Conservation (phyloP, 495 filamentous ascomycete species). For the Rhizodiscina lignyota region DNA sequence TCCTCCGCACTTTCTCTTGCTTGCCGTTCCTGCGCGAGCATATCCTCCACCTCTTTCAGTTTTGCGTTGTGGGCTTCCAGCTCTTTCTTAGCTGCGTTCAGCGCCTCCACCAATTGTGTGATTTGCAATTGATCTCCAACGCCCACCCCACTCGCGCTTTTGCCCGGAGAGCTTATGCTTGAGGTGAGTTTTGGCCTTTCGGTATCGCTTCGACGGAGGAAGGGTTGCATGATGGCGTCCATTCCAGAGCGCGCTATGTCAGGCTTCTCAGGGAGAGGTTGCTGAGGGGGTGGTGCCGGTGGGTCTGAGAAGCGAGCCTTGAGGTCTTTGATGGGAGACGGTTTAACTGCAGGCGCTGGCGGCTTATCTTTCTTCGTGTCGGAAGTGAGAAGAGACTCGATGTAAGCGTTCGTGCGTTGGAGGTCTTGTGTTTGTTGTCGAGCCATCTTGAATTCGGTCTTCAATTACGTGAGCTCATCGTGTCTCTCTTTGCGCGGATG, state of each 20-base stretch:
- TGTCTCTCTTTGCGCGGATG: conserved; percentile 7
- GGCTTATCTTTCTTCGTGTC: conserved; percentile 48
- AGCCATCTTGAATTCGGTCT: conserved; percentile 80
- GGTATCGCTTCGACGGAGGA: conserved; percentile 57
- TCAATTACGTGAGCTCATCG: conserved; percentile 4
- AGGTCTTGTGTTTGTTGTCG: conserved; percentile 77
- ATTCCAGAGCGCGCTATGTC: conserved; percentile 37
- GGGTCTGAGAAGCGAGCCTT: conserved; percentile 71
- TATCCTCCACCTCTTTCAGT: conserved; percentile 65
- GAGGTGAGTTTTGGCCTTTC: conserved; percentile 47
- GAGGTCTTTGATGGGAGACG: conserved; percentile 30
- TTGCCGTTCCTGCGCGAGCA: conserved; percentile 59
- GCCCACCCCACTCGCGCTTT: conserved; percentile 1
- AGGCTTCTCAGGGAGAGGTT: conserved; percentile 80
- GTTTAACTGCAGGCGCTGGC: conserved; percentile 9
- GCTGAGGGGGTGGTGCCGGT: conserved; percentile 79
- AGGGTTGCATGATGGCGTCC: conserved; percentile 30
- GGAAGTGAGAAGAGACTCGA: conserved; percentile 55
- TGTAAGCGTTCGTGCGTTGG: conserved; percentile 60
- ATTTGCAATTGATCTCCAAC: conserved; percentile 50
- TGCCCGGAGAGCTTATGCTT: conserved; percentile 31
- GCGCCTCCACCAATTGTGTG: conserved; percentile 59
- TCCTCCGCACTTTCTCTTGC: conserved; percentile 75
- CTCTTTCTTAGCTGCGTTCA: conserved; percentile 64
- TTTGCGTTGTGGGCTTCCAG: conserved; percentile 63